Evolutionary conservation across 2,329 filamentous ascomycete genomes (phyloP), one percentile per base, ranked within the genome.

Genomic region (Talaromyces sp.): DNA sequence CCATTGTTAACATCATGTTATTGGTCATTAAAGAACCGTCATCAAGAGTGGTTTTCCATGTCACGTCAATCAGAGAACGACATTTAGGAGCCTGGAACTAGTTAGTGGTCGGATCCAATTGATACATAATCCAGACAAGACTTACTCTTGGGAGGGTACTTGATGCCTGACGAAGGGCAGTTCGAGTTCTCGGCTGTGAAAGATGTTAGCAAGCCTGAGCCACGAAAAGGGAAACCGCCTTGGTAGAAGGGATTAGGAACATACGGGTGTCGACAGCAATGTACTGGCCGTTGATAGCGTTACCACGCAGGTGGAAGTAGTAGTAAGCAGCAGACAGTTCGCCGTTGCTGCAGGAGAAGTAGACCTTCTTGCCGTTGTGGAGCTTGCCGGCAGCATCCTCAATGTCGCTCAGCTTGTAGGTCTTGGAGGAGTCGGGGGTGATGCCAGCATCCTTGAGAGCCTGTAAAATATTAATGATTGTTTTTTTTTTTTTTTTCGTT

Each of bases 131-230:
- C n/a, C 4, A 27, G 49, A 13, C 5, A 50, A 50, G 11, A 29
- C 49, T 17, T 52, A 52, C 49, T 29, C 74, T 89, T 89, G 35
- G 86, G 85, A 9, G 84, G 73, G 70, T 90, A 90, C 68, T 83
- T 84, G 70, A 92, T 85, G 2, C 84, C 86, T 0, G 75, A 80
- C 41, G 71, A 69, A 0, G 88, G 85, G 71, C 90, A 93, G 50
- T 78, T 83, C 27, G 86, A 85, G 55, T 80, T 81, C 1, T 80
- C 78, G 54, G 84, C 82, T 61, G 55, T 38, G 27, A 64, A 82
- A 6, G 10, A 24, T 11, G 38, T n/a, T 52, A 26, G 52, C 1
- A 24, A 46, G n/a, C n/a, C n/a, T n/a, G n/a, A n/a, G n/a, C n/a
- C n/a, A n/a, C 43, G 9, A 24, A 24, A 21, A 3, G 7, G 24